Conservation (phyloP, 2,329 filamentous ascomycete genomes). For the Botrytis galanthina region DNA sequence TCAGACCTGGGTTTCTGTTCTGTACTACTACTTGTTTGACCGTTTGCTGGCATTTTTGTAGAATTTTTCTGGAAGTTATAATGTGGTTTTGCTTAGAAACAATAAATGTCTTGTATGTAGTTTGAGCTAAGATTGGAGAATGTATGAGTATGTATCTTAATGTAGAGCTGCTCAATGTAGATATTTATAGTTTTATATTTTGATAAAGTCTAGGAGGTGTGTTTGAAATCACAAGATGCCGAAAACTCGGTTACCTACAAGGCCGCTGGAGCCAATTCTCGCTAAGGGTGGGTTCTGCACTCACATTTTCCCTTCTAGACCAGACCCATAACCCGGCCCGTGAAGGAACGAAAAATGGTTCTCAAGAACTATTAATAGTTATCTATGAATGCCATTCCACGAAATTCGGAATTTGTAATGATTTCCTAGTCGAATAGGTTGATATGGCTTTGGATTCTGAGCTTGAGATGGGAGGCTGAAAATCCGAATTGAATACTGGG, state of each 20-base stretch:
- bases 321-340: background rate
- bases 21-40: fast-evolving
- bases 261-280: background rate
- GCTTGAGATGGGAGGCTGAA: background rate
- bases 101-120: background rate
- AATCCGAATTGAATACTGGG: background rate
- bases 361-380: background rate
- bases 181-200: background rate
- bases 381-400: background rate
- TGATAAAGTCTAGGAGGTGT: background rate
- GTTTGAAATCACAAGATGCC: background rate
- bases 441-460: background rate
- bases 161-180: fast-evolving
- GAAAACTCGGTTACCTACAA: background rate
- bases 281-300: background rate
- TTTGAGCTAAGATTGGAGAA: background rate
- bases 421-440: background rate
- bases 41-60: background rate
- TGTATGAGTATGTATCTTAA: background rate
- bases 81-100: background rate
- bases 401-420: background rate
- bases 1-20: too few relatives aligned
- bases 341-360: background rate
- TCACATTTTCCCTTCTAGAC: background rate
- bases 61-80: background rate